These are phyloP conservation scores for Sistotremastrum niveocremeum DNA, from an alignment of 768 basidiomycete genomes.

Conservation along the genomic window DNA sequence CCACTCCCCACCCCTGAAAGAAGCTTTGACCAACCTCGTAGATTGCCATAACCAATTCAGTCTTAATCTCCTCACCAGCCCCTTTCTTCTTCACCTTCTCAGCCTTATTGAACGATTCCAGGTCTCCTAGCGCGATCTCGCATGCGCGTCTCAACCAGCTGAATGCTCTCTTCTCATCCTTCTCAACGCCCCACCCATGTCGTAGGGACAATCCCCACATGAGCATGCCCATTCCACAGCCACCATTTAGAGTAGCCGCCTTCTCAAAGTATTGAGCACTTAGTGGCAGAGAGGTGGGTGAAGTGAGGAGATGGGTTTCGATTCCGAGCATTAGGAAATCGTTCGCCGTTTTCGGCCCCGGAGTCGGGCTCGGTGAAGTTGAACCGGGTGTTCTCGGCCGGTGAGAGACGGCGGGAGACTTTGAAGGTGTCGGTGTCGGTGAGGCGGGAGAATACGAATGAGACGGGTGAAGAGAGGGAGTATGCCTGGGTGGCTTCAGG, in stretches of 20 bases:
- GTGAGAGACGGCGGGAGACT: not conserved
- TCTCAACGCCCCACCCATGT: conserved; percentile 79
- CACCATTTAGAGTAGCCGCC: conserved; percentile 59
- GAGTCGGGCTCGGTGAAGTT: conserved; percentile 4
- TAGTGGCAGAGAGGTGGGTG: conserved; percentile 54
- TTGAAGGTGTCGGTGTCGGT: conserved; percentile 1
- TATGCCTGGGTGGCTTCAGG: too few species aligned
- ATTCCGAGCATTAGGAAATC: conserved; percentile 69
- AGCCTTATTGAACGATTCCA: conserved; percentile 45
- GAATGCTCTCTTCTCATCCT: conserved; percentile 70
- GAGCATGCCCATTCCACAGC: conserved; percentile 81
- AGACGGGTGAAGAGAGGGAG: too few species aligned
- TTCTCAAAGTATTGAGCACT: conserved; percentile 65
- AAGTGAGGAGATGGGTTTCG: conserved; percentile 37
- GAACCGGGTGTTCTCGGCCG: not conserved
- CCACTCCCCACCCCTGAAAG: conserved; percentile 83
- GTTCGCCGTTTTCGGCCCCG: conserved; percentile 31
- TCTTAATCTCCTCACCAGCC: conserved; percentile 54
- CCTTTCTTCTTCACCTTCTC: conserved; percentile 16
- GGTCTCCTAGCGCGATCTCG: conserved; percentile 62
- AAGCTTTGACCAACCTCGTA: conserved; percentile 91
- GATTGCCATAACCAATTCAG: conserved; percentile 75
- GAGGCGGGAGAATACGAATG: too few species aligned
- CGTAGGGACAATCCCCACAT: conserved; percentile 82
- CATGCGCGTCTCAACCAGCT: conserved; percentile 75